A percentile compares a stretch with the other conserved stretches of the same genome.
These are phyloP conservation scores for Hibiscus trionum DNA, from an alignment of 345 rosid species.

Conservation along the genomic window DNA sequence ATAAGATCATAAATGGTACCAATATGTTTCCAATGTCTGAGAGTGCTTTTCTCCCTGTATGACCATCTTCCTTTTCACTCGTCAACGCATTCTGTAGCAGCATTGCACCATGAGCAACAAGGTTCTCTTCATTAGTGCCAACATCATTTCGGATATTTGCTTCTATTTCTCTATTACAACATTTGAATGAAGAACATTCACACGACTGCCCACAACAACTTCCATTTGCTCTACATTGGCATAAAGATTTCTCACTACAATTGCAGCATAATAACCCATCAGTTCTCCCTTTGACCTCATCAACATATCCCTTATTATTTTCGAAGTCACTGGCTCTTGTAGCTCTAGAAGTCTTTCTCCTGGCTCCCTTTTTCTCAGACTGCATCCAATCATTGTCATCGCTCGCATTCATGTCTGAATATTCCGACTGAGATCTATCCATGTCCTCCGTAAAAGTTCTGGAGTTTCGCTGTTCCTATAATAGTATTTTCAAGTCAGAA, in stretches of 20 bases:
- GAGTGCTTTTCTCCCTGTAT: conserved; percentile 58
- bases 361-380: conserved; percentile 27
- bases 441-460: conserved; percentile 54
- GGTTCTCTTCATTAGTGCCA: conserved; percentile 33
- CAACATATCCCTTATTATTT: conserved; percentile 16
- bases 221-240: conserved; percentile 62
- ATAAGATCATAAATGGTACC: conserved; percentile 9
- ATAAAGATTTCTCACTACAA: conserved; percentile 52
- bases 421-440: conserved; percentile 79
- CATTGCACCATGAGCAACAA: conserved; percentile 74
- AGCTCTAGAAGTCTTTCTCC: conserved; percentile 33
- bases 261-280: conserved; percentile 44
- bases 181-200: conserved; percentile 48
- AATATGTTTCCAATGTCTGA: conserved; percentile 74
- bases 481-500: background rate
- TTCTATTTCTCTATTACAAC: conserved; percentile 50
- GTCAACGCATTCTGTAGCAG: conserved; percentile 67
- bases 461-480: conserved; percentile 47
- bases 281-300: conserved; percentile 22
- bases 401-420: conserved; percentile 34
- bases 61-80: conserved; percentile 25
- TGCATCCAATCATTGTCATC: conserved; percentile 57
- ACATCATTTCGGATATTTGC: conserved; percentile 27
- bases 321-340: conserved; percentile 23
- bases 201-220: conserved; percentile 66